Evolutionary conservation across 73 alveolate genomes (phyloP).

Genomic region (Paramecium sonneborni): DNA sequence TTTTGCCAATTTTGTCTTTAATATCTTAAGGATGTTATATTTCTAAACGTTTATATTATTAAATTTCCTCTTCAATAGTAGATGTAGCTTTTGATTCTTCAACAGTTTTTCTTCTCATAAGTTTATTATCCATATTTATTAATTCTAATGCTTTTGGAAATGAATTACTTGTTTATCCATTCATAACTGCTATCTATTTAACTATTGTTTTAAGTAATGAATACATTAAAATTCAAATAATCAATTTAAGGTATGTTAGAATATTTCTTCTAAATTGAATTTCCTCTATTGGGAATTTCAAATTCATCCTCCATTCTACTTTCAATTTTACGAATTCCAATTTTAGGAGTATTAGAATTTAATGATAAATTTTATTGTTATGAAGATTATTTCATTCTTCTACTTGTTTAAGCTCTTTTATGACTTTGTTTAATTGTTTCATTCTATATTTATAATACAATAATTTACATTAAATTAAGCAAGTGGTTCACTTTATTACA

Average conservation of each 20-base stretch:
- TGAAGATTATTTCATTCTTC: neutral
- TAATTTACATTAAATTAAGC: neutral
- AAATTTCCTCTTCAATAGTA: neutral
- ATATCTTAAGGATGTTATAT: neutral
- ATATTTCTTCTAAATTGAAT: neutral
- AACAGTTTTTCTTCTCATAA: neutral
- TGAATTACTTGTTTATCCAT: neutral
- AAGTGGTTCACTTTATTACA: neutral
- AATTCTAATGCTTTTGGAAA: conserved; percentile 6
- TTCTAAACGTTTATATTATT: neutral
- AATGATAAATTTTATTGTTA: neutral
- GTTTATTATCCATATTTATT: neutral
- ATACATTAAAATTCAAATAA: neutral
- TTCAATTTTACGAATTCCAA: neutral
- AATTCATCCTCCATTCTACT: neutral
- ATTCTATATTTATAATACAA: neutral
- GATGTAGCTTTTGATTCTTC: neutral
- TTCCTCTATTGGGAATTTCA: neutral
- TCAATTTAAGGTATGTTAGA: neutral
- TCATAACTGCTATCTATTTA: neutral
- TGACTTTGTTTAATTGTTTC: neutral
- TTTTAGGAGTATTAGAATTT: conserved; percentile 1
- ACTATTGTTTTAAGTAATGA: neutral
- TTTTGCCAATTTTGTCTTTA: neutral
- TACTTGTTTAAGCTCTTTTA: conserved; percentile 6